Evolutionary conservation across 202 grass and related monocot genomes (phyloP), one percentile per base, ranked within the genome.

Genomic region (Carex sylvatica): DNA sequence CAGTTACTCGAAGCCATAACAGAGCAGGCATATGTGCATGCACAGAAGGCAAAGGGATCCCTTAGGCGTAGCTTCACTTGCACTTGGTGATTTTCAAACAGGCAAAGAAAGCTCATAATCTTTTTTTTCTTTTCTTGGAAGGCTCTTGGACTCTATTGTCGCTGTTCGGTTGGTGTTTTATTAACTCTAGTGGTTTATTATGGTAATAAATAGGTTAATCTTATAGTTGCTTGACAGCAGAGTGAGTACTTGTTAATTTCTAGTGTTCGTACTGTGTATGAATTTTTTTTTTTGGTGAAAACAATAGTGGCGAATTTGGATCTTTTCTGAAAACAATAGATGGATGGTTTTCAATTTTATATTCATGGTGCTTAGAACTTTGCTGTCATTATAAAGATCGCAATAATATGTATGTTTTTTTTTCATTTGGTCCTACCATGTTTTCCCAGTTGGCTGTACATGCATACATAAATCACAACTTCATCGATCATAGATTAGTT

Each of bases 61-160:
- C 79, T 82, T 16, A 82, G 63, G 64, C 61, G 62, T 16, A 82
- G 79, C 63, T 18, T 52, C 42, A 82, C 79, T 18, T 82, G 79
- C 49, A 33, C 16, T 30, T 82, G 79, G 79, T 82, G 79, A 82
- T 31, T 52, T 33, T 82, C 47, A 18, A 75, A 31, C 4, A 53
- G 53, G 71, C 23, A 72, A 72, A 72, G 10, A 49, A 28, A 24
- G 26, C 9, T 67, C 40, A 56, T 53, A 55, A 68, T 55, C 24
- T 13, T 42, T 42, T 52, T 55, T 68, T 68, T 52, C 44, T 55
- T 68, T 68, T 52, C 44, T 51, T 82, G 28, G 2, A 79, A 61
- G 75, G 23, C 13, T 49, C 47, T 6, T 19, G 79, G 18, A 81
- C 79, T 65, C 65, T 16, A 80, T 24, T 13, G 22, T 16, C 38